Percentiles rank a stretch among this genome's conserved stretches.
phyloP scores from a whole-genome alignment of 768 basidiomycete genomes.

The Auriscalpium microsporum region DNA sequence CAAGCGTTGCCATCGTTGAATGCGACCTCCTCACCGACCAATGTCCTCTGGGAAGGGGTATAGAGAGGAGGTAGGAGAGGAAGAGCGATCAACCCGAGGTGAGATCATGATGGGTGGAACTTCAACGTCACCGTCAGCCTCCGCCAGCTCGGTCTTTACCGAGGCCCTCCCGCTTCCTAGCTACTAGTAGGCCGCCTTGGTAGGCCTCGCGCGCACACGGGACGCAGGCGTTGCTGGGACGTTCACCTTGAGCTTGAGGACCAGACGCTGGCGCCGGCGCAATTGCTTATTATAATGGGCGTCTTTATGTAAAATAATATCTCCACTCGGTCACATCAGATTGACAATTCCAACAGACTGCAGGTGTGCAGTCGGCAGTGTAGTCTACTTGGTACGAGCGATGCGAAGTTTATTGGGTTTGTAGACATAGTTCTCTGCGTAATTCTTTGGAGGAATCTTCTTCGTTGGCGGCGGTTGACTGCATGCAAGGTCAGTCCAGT shows the following conservation, averaged over 20 bases:
- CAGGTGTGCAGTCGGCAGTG: neutral
- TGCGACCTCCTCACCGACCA: neutral
- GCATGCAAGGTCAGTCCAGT: constrained; percentile 13
- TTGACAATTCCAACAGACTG: no score
- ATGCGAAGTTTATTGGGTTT: constrained; percentile 72
- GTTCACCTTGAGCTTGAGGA: no score
- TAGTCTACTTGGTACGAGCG: constrained; percentile 79
- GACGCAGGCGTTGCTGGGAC: no score
- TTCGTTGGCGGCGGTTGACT: constrained; percentile 54
- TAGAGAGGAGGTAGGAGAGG: neutral
- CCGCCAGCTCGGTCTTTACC: no score
- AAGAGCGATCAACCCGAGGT: neutral
- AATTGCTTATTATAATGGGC: no score
- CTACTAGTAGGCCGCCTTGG: no score
- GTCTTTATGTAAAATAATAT: no score
- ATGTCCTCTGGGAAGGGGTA: neutral
- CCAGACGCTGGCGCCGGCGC: no score
- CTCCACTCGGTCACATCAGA: no score
- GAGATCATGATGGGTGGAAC: neutral
- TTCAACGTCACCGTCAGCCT: no score
- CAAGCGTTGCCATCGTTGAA: constrained; percentile 26
- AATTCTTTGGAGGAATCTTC: constrained; percentile 78
- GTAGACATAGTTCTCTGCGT: constrained; percentile 88
- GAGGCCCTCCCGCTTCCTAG: no score
- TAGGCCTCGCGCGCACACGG: no score